Percentiles rank a stretch among this genome's conserved stretches.
phyloP scores from a whole-genome alignment of 352 stramenopile species.

The Phytophthora pistaciae region DNA sequence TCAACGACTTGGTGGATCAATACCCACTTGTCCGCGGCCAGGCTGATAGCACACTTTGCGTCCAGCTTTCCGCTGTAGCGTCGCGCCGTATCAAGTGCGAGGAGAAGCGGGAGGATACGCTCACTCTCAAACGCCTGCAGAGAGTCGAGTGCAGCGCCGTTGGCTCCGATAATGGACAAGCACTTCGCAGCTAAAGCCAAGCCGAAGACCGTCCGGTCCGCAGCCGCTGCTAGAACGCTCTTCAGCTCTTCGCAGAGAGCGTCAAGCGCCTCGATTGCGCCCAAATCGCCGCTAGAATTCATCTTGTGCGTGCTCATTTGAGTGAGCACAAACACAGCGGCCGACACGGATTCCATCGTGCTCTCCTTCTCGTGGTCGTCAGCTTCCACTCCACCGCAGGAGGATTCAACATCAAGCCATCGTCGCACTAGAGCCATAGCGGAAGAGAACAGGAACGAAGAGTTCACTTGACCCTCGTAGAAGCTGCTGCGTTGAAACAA shows the following conservation, averaged over 20 bases:
- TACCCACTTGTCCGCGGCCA: conserved; percentile 66
- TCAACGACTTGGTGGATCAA: conserved; percentile 61
- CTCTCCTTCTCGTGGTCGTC: conserved; percentile 31
- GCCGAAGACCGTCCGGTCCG: conserved; percentile 29
- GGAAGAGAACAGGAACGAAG: conserved; percentile 30
- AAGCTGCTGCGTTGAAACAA: conserved; percentile 28
- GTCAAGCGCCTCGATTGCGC: conserved; percentile 38
- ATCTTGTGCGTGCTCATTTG: conserved; percentile 57
- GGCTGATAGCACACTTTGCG: conserved; percentile 42
- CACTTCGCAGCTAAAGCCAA: conserved; percentile 49
- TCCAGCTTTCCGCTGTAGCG: conserved; percentile 40
- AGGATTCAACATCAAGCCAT: conserved; percentile 20
- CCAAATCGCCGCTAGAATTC: conserved; percentile 37
- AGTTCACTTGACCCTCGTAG: conserved; percentile 26
- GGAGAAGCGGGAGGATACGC: conserved; percentile 45
- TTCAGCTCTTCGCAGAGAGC: conserved; percentile 46
- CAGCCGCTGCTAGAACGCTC: conserved; percentile 13
- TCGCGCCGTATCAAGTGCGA: conserved; percentile 41
- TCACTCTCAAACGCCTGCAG: conserved; percentile 46
- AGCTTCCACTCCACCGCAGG: not conserved
- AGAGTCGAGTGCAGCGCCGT: conserved; percentile 40
- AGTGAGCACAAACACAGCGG: conserved; percentile 43
- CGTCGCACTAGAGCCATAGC: conserved; percentile 21
- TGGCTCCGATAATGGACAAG: conserved; percentile 42
- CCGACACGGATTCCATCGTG: conserved; percentile 30